Conservation (phyloP, 495 filamentous ascomycete species). For the Xylaria castorea region DNA sequence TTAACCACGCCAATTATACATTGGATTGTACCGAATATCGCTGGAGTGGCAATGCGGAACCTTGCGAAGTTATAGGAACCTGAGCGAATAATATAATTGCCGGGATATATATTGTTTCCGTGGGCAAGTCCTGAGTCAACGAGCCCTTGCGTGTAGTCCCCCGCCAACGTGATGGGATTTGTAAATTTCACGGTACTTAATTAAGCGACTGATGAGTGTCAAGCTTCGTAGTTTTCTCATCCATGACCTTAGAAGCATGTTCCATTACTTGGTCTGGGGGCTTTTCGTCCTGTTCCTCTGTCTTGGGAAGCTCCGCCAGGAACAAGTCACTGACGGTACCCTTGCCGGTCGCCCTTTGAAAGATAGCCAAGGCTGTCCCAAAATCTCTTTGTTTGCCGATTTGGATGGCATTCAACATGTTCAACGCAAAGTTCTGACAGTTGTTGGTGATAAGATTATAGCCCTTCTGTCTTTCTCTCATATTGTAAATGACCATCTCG, state of each 20-base stretch:
- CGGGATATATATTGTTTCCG: neutral
- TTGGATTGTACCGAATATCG: neutral
- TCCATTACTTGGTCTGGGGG: conserved; percentile 35
- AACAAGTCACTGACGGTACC: conserved; percentile 51
- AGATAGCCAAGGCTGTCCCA: conserved; percentile 51
- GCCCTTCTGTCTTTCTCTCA: conserved; percentile 45
- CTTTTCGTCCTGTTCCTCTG: conserved; percentile 35
- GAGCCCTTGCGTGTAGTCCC: neutral
- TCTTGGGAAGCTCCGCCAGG: conserved; percentile 38
- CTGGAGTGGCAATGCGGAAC: neutral
- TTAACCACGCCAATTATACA: neutral
- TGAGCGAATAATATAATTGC: neutral
- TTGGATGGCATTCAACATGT: conserved; percentile 52
- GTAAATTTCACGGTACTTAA: neutral
- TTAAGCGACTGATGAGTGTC: conserved; percentile 40
- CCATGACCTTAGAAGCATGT: conserved; percentile 49
- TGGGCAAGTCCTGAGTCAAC: neutral
- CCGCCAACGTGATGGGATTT: neutral
- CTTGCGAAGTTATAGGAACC: neutral
- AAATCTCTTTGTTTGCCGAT: conserved; percentile 47
- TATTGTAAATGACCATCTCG: conserved; percentile 53
- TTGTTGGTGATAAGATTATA: conserved; percentile 59
- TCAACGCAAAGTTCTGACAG: conserved; percentile 56
- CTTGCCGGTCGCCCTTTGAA: conserved; percentile 46
- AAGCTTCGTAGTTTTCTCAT: conserved; percentile 50